Percentiles rank a stretch among this genome's conserved stretches.
Conservation (phyloP, 2,329 filamentous ascomycete genomes). For the Cercospora brassicicola region DNA sequence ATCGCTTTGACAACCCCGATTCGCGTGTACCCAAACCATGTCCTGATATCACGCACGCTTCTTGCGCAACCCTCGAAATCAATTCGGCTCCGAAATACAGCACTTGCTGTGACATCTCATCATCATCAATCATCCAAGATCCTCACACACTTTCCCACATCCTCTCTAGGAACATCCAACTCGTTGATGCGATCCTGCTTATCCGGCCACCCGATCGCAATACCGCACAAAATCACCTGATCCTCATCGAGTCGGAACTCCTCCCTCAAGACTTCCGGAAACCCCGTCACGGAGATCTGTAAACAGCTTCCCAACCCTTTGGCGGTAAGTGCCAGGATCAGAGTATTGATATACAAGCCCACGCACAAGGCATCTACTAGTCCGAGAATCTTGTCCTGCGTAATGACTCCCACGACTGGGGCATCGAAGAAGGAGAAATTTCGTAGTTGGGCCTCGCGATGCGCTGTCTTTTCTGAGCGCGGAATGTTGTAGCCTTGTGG, state of each 20-base stretch:
- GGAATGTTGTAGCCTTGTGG: slow-evolving; percentile 28
- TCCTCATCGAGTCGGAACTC: slow-evolving; percentile 26
- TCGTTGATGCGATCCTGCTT: slow-evolving; percentile 13
- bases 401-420: slow-evolving; percentile 24
- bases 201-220: slow-evolving; percentile 30
- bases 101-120: neutral
- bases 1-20: neutral
- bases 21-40: neutral
- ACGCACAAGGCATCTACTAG: slow-evolving; percentile 29
- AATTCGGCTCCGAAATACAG: neutral
- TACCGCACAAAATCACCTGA: slow-evolving; percentile 27
- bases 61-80: neutral
- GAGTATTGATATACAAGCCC: slow-evolving; percentile 32
- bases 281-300: slow-evolving; percentile 30
- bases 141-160: slow-evolving; percentile 16
- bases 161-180: slow-evolving; percentile 14
- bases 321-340: slow-evolving; percentile 29
- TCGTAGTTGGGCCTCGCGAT: slow-evolving; percentile 19
- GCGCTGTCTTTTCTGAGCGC: slow-evolving; percentile 14
- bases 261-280: slow-evolving; percentile 28
- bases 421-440: slow-evolving; percentile 33
- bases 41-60: neutral
- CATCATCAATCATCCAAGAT: slow-evolving; percentile 10
- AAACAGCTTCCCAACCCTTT: slow-evolving; percentile 29
- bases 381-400: slow-evolving; percentile 25